A percentile compares a stretch with the other conserved stretches of the same genome.
Evolutionary conservation across 257 asterid species (phyloP).

Genomic region (Scutellaria minor): DNA sequence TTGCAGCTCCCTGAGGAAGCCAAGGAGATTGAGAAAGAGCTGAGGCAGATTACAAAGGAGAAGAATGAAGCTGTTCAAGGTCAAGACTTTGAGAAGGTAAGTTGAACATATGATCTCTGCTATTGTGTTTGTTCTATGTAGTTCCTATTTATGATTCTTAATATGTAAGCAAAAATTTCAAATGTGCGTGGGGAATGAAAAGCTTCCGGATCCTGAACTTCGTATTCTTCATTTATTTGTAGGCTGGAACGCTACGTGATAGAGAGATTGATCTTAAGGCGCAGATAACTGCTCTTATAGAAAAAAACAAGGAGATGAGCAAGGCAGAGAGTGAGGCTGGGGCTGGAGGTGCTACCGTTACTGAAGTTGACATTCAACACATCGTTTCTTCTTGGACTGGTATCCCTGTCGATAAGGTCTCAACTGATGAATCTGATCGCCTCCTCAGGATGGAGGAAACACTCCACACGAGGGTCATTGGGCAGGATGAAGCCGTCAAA

Average conservation of each 20-base stretch:
- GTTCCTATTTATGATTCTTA: not conserved
- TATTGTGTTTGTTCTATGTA: slow-evolving; percentile 4
- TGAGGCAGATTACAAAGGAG: slow-evolving; percentile 93
- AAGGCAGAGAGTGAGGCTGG: slow-evolving; percentile 92
- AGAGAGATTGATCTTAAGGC: slow-evolving; percentile 96
- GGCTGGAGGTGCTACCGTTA: slow-evolving; percentile 80
- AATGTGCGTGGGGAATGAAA: not conserved
- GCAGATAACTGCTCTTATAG: slow-evolving; percentile 78
- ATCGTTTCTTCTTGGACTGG: slow-evolving; percentile 98
- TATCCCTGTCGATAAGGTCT: slow-evolving; percentile 94
- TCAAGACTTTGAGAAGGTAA: slow-evolving; percentile 95
- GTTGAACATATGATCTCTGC: slow-evolving; percentile 6
- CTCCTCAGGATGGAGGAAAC: slow-evolving; percentile 98
- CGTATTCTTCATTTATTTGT: slow-evolving; percentile 22
- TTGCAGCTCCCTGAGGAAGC: slow-evolving; percentile 98
- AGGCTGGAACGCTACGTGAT: slow-evolving; percentile 98
- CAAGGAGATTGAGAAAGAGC: slow-evolving; percentile 94
- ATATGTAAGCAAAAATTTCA: not conserved
- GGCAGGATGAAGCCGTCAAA: slow-evolving; percentile 85
- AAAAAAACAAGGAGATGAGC: slow-evolving; percentile 92
- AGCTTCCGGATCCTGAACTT: not conserved
- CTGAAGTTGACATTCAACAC: slow-evolving; percentile 93
- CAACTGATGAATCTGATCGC: slow-evolving; percentile 87
- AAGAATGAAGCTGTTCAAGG: slow-evolving; percentile 94
- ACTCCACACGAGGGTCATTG: slow-evolving; percentile 72